Base-by-base conservation (phyloP, 2,329 filamentous ascomycete genomes). In the Aureobasidium leucospermi region DNA sequence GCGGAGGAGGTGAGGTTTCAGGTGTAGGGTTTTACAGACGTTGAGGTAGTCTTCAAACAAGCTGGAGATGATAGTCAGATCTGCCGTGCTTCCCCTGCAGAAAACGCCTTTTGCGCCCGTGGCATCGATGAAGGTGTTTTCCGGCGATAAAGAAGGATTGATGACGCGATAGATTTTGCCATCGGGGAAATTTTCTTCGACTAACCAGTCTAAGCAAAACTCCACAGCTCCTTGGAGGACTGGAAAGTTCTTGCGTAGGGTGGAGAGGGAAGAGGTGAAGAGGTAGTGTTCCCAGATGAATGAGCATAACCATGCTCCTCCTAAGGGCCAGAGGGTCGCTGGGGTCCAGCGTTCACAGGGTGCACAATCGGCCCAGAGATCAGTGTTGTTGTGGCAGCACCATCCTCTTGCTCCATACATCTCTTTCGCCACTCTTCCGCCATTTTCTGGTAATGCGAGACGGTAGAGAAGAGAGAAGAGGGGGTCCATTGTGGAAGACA, bases 381-480 rank as follows among this genome's bases (percentile, higher is more conserved):
- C 68, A 1, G 68, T 68, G 23, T 64, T 67, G 49, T 70, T 68
- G 42, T 71, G 68, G 3, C 59, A 57, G 51, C 65, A 65, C 63
- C 66, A 71, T 0, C 68, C 68, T n/a, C 63, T 51, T 2, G 60
- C 64, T 4, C 66, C 43, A 31, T 58, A 58, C 32, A 58, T 41
- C 8, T 60, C 60, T 47, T 49, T 49, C 19, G 67, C 67, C 1
- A 62, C 60, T 2, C 67, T 5, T 67, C 65, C 0, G 65, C 79
- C 69, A 63, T 65, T 61, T 29, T 41, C 61, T 3, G 28, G 28
- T 1, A 29, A 23, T 62, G 67, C 63, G 62, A 74, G 69, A 3
- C 69, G 68, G 16, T 77, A 71, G 3, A 78, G 67, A 1, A 76
- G 65, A 23, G 73, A 68, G 36, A 79, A 75, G 0, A 81, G 59